Evolutionary conservation across 2,329 filamentous ascomycete genomes (phyloP).

Genomic region (Colletotrichum endophyticum): DNA sequence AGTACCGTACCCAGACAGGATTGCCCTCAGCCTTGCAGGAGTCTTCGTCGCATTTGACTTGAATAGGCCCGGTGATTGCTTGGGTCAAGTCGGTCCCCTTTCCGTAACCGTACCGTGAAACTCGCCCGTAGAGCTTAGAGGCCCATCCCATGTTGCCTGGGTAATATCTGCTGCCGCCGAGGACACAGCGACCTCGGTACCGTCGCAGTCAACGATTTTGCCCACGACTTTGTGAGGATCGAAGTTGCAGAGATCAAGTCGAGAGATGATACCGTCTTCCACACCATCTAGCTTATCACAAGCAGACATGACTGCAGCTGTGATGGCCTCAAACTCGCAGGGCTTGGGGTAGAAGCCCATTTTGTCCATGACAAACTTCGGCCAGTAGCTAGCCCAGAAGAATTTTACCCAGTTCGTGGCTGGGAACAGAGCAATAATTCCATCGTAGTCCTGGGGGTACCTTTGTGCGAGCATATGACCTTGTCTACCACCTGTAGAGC

Average conservation of each 20-base stretch:
- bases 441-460: constrained; percentile 63
- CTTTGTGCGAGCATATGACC: constrained; percentile 58
- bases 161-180: constrained; percentile 1
- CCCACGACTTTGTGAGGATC: constrained; percentile 20
- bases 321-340: constrained; percentile 36
- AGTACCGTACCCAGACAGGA: not conserved
- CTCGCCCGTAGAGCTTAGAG: not conserved
- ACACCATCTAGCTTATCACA: constrained; percentile 55
- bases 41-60: not conserved
- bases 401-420: constrained; percentile 40
- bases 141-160: constrained; percentile 17
- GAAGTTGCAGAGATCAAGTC: not conserved
- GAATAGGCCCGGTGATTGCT: constrained; percentile 31
- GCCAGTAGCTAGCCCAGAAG: not conserved
- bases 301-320: constrained; percentile 32
- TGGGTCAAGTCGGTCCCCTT: not conserved
- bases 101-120: not conserved
- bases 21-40: not conserved
- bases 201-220: not conserved
- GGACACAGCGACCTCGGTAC: constrained; percentile 25
- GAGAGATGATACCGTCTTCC: constrained; percentile 46
- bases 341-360: not conserved
- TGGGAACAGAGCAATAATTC: constrained; percentile 54
- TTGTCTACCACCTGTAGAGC: constrained; percentile 64
- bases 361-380: not conserved